Conservation (phyloP, 1,284 basidiomycete genomes). For the Golubevia sp. region DNA sequence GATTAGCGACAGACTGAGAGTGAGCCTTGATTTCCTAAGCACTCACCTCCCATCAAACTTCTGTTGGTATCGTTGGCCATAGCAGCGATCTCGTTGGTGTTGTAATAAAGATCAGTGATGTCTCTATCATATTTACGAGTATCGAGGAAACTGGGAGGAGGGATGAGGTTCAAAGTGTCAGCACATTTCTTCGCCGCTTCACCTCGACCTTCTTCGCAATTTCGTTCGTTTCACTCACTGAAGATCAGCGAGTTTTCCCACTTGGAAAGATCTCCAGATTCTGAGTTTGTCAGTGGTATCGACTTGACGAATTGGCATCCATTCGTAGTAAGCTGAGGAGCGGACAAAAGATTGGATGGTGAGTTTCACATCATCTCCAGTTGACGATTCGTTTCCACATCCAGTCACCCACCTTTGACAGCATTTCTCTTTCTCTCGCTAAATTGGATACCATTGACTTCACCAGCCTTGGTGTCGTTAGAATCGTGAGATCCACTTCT, state of each 20-base stretch:
- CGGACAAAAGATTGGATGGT: too few relatives aligned
- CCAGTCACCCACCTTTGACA: too few relatives aligned
- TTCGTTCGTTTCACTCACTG: constrained; percentile 32
- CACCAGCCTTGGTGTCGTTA: constrained; percentile 68
- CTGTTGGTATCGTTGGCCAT: constrained; percentile 34
- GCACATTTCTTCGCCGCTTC: background rate
- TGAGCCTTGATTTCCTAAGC: too few relatives aligned
- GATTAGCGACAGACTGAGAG: constrained; percentile 51
- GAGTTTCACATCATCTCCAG: too few relatives aligned
- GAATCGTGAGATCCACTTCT: constrained; percentile 70
- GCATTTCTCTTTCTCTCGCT: constrained; percentile 71
- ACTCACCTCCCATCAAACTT: too few relatives aligned
- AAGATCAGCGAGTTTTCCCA: constrained; percentile 66
- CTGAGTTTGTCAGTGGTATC: constrained; percentile 69
- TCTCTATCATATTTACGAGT: constrained; percentile 72
- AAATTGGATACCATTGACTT: constrained; percentile 62
- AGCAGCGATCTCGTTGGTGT: constrained; percentile 62
- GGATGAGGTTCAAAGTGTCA: too few relatives aligned
- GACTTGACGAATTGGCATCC: constrained; percentile 74
- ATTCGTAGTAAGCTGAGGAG: constrained; percentile 75
- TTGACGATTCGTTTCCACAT: too few relatives aligned
- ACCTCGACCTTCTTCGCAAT: background rate
- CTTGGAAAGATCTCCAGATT: constrained; percentile 73
- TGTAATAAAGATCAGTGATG: constrained; percentile 71
- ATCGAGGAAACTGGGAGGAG: constrained; percentile 66